Base-by-base conservation (phyloP, 108 stramenopile species). In the Fragilaria crotonensis region DNA sequence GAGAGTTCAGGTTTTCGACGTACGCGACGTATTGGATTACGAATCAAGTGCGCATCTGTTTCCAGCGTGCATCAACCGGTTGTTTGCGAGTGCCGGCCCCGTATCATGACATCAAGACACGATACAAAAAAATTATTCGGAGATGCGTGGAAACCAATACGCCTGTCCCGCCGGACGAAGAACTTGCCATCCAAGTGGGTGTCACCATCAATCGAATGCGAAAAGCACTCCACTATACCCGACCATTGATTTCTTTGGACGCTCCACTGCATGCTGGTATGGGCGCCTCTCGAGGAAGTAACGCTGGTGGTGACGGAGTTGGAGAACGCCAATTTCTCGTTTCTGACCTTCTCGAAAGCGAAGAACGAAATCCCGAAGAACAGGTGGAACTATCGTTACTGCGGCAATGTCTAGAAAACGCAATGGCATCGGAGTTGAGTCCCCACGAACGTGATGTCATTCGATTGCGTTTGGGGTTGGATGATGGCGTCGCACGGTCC, bases 1-100 rank as follows among this genome's bases (percentile, higher is more conserved):
- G 81, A 21, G 83, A 82, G 5, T 61, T 83, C 26, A 62, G 78
- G 28, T 94, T 94, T 51, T 64, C 68, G 22, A 94, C 93, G 14
- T 94, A 94, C 60, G 85, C 93, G 3, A 90, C 93, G 0, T 74
- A 76, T 54, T 94, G 89, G 87, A 71, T 94, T 30, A 84, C 80
- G 5, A 77, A 72, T 49, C 83, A 78, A 27, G 72, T 91, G 0
- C 75, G 89, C 11, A 46, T 67, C 0, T 79, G 79, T 53, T 85
- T 84, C 57, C 74, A 85, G 45, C 29, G 54, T 7, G 78, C 81
- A 2, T 66, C 77, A 1, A 85, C 78, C 0, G 78, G 78, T 14
- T 71, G 82, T 53, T 55, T 91, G 47, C 66, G 71, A 25, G 73
- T 87, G 0, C 89, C 89, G 0, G 47, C 58, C 23, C 68, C 71